These are phyloP conservation scores for Saccharomyces hybrid DNA, from an alignment of 1,139 yeast species.

Conservation along the genomic window DNA sequence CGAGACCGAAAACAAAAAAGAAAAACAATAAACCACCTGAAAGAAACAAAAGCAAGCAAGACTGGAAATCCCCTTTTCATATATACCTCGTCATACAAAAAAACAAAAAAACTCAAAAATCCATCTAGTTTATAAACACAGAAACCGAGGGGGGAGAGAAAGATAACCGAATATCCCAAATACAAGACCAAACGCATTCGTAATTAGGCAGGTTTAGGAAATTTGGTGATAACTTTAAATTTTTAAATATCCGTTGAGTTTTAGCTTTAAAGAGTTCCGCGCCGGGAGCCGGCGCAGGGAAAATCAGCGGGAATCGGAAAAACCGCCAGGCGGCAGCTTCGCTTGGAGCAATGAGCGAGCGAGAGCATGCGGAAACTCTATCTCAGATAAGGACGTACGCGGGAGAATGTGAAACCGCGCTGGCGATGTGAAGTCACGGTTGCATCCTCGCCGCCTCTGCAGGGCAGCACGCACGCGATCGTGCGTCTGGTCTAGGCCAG, in stretches of 20 bases:
- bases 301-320: neutral
- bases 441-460: no score
- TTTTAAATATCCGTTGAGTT: neutral
- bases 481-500: no score
- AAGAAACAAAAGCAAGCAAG: neutral
- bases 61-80: neutral
- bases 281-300: neutral
- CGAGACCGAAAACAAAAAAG: no score
- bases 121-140: no score
- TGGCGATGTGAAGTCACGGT: neutral
- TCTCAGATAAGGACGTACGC: neutral
- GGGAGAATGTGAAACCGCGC: neutral
- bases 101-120: no score
- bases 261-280: neutral
- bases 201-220: neutral
- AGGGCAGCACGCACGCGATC: no score
- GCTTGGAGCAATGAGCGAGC: neutral
- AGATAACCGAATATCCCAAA: neutral
- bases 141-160: neutral
- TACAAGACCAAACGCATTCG: neutral
- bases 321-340: neutral
- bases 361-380: neutral
- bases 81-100: no score
- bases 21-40: no score
- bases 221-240: neutral